Percentiles rank a stretch among this genome's conserved stretches.
Evolutionary conservation across 78 protist genomes (phyloP).

Genomic region (Dictyostelium purpureum): DNA sequence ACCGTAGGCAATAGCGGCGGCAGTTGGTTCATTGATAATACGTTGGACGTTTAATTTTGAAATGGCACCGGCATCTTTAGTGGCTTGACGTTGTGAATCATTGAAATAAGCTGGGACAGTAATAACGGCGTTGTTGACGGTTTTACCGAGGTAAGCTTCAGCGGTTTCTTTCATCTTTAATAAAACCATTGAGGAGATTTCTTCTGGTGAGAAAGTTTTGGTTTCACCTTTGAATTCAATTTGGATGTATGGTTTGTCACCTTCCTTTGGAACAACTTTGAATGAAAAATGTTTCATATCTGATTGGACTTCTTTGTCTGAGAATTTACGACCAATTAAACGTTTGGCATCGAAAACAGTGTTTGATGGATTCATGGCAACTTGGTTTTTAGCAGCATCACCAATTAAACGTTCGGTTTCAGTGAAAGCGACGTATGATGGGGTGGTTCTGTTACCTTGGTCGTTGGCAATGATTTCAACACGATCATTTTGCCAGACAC

Average conservation of each 20-base stretch:
- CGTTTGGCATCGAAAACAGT: conserved; percentile 99
- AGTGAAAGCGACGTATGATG: conserved; percentile 98
- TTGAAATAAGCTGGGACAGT: conserved; percentile 99
- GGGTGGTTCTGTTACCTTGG: conserved; percentile 99
- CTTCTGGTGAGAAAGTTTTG: conserved; percentile 97
- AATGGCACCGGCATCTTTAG: conserved; percentile 99
- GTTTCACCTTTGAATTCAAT: conserved; percentile 91
- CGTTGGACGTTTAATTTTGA: conserved; percentile 95
- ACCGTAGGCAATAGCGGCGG: conserved; percentile 99
- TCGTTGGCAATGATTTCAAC: conserved; percentile 99
- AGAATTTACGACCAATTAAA: conserved; percentile 96
- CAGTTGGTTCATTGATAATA: conserved; percentile 99
- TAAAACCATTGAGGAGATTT: conserved; percentile 99
- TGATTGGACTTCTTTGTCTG: conserved; percentile 93
- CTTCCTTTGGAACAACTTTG: conserved; percentile 89
- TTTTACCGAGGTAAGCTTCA: conserved; percentile 95
- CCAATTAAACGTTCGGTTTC: conserved; percentile 96
- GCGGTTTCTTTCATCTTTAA: conserved; percentile 97
- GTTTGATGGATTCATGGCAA: conserved; percentile 96
- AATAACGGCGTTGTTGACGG: conserved; percentile 94
- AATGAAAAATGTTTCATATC: conserved; percentile 98
- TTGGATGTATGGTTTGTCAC: conserved; percentile 92
- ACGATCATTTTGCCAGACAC: conserved; percentile 93
- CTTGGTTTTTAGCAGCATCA: conserved; percentile 97
- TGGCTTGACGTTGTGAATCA: conserved; percentile 98